Evolutionary conservation across 805 yeast species (phyloP).

Genomic region (Sungouiella thailandica): DNA sequence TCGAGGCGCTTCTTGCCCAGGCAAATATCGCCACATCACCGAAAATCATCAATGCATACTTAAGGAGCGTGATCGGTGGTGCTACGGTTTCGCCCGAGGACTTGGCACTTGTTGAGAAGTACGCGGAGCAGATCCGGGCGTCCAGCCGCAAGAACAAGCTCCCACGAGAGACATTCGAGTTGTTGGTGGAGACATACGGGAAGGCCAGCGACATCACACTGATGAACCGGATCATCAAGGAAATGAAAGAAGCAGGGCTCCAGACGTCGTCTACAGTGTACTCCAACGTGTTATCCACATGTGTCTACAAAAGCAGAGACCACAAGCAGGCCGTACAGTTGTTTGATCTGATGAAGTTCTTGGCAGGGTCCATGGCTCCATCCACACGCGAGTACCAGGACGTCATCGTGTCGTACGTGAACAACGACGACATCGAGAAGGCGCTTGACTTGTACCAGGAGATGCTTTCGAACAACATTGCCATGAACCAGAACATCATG

Average conservation of each 20-base stretch:
- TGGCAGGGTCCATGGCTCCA: conserved; percentile 63
- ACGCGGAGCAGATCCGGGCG: conserved; percentile 22
- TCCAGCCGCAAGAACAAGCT: conserved; percentile 20
- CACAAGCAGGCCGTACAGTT: conserved; percentile 61
- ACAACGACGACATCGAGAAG: conserved; percentile 59
- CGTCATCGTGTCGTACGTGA: conserved; percentile 62
- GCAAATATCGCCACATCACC: conserved; percentile 28
- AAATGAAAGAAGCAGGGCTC: conserved; percentile 33
- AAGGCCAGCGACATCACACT: conserved; percentile 32
- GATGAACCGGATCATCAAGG: conserved; percentile 32
- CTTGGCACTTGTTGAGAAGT: conserved; percentile 26
- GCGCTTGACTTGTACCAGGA: conserved; percentile 76
- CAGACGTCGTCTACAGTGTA: conserved; percentile 45
- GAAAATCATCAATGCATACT: conserved; percentile 31
- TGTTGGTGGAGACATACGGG: conserved; percentile 43
- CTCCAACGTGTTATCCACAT: conserved; percentile 56
- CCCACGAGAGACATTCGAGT: conserved; percentile 38
- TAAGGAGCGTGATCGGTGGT: conserved; percentile 30
- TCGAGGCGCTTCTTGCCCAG: conserved; percentile 25
- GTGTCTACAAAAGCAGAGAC: conserved; percentile 46
- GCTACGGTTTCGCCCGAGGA: conserved; percentile 15
- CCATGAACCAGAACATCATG: conserved; percentile 33
- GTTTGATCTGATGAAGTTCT: conserved; percentile 82
- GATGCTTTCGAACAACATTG: conserved; percentile 37
- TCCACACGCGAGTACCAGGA: conserved; percentile 63